Conservation (phyloP, 257 asterid genomes). For the Ehretia macrophylla region DNA sequence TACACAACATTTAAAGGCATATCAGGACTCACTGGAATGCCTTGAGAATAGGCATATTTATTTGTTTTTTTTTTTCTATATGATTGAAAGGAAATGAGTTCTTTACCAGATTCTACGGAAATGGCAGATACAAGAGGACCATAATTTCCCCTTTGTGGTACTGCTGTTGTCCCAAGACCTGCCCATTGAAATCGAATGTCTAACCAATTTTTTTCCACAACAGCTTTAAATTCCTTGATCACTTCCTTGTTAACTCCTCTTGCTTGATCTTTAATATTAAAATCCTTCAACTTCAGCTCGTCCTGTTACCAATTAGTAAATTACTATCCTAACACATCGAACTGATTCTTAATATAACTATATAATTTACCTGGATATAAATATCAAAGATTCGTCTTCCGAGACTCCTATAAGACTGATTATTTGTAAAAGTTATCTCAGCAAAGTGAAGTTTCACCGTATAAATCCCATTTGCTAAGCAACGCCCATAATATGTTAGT, state of each 20-base stretch:
- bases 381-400: slow-evolving; percentile 73
- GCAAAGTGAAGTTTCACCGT: slow-evolving; percentile 73
- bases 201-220: slow-evolving; percentile 50
- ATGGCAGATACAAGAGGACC: slow-evolving; percentile 88
- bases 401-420: slow-evolving; percentile 58
- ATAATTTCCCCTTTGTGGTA: slow-evolving; percentile 72
- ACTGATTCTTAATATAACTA: not conserved
- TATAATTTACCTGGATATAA: slow-evolving; percentile 62
- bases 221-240: slow-evolving; percentile 39
- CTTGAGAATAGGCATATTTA: not conserved
- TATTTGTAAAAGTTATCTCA: slow-evolving; percentile 58
- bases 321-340: not conserved
- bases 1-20: too few relatives aligned
- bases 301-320: slow-evolving; percentile 40
- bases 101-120: slow-evolving; percentile 55
- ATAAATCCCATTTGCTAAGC: slow-evolving; percentile 80
- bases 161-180: slow-evolving; percentile 71
- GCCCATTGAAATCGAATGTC: slow-evolving; percentile 83
- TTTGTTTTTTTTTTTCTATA: too few relatives aligned
- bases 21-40: too few relatives aligned
- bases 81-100: not conserved
- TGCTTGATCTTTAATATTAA: slow-evolving; percentile 69
- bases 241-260: slow-evolving; percentile 56
- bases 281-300: slow-evolving; percentile 45
- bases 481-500: slow-evolving; percentile 67